phyloP scores from a whole-genome alignment of 116 monocot species.

The Iris pallida region DNA sequence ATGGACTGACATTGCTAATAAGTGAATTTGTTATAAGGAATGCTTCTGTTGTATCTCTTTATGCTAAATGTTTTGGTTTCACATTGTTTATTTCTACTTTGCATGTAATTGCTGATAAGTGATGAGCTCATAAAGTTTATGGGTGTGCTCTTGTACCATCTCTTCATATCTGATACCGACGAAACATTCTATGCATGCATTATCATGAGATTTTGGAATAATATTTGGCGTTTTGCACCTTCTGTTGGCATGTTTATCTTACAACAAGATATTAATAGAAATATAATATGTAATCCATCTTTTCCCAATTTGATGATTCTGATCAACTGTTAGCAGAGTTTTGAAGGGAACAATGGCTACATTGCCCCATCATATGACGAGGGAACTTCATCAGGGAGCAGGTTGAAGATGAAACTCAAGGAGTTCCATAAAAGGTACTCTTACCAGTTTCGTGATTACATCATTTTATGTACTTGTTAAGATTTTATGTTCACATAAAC shows the following conservation, averaged over 20 bases:
- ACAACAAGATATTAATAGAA: neutral
- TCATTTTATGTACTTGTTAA: neutral
- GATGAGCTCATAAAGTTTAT: too few species aligned
- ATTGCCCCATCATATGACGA: constrained; percentile 59
- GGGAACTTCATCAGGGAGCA: constrained; percentile 66
- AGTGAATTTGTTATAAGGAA: too few species aligned
- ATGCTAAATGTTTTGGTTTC: too few species aligned
- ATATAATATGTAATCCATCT: neutral
- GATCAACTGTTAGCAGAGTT: constrained; percentile 29
- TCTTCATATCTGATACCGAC: too few species aligned
- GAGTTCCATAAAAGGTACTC: constrained; percentile 69
- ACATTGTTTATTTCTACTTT: too few species aligned
- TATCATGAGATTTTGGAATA: too few species aligned
- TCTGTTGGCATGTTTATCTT: neutral
- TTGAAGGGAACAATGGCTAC: constrained; percentile 61
- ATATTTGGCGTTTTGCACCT: neutral
- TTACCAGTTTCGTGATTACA: neutral
- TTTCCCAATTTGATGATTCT: neutral
- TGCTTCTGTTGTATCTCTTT: too few species aligned
- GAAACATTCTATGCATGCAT: too few species aligned
- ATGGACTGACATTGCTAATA: too few species aligned
- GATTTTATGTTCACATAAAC: neutral
- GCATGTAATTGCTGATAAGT: too few species aligned
- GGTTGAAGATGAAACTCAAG: constrained; percentile 71
- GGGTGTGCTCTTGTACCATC: too few species aligned